These are phyloP conservation scores for Talaromyces marneffei DNA, from an alignment of 2,329 filamentous ascomycete genomes.

Conservation along the genomic window DNA sequence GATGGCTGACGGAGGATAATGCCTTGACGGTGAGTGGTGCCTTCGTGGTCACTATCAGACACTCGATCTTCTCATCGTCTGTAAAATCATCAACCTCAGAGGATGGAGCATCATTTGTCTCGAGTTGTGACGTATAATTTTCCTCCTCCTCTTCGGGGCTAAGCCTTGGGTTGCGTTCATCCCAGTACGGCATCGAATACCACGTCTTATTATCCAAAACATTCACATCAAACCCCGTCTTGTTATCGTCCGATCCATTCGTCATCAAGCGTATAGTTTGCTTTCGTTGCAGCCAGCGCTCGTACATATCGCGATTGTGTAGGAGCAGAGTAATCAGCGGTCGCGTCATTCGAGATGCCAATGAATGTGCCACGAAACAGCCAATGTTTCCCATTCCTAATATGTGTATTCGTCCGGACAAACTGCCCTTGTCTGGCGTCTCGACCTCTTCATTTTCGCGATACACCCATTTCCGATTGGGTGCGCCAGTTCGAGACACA, in stretches of 20 bases:
- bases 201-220: slow-evolving; percentile 31
- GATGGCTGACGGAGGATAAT: slow-evolving; percentile 58
- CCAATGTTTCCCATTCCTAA: slow-evolving; percentile 78
- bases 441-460: not conserved
- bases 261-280: slow-evolving; percentile 32
- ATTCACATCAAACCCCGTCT: slow-evolving; percentile 41
- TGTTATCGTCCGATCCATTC: slow-evolving; percentile 38
- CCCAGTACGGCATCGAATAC: slow-evolving; percentile 26
- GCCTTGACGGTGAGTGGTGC: slow-evolving; percentile 62
- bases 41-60: slow-evolving; percentile 76
- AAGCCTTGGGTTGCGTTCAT: slow-evolving; percentile 13
- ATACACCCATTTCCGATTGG: not conserved
- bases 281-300: slow-evolving; percentile 28
- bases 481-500: not conserved
- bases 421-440: slow-evolving; percentile 12
- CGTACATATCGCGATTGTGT: slow-evolving; percentile 47
- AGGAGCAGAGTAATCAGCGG: slow-evolving; percentile 79
- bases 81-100: slow-evolving; percentile 8
- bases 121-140: not conserved
- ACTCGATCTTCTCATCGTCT: slow-evolving; percentile 54
- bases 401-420: slow-evolving; percentile 60
- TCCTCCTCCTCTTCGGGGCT: slow-evolving; percentile 12
- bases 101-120: not conserved
- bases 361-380: slow-evolving; percentile 66
- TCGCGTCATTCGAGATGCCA: slow-evolving; percentile 55